These are phyloP conservation scores for Suhomyces yuchorum DNA, from an alignment of 1,139 yeast genomes.

Conservation along the genomic window DNA sequence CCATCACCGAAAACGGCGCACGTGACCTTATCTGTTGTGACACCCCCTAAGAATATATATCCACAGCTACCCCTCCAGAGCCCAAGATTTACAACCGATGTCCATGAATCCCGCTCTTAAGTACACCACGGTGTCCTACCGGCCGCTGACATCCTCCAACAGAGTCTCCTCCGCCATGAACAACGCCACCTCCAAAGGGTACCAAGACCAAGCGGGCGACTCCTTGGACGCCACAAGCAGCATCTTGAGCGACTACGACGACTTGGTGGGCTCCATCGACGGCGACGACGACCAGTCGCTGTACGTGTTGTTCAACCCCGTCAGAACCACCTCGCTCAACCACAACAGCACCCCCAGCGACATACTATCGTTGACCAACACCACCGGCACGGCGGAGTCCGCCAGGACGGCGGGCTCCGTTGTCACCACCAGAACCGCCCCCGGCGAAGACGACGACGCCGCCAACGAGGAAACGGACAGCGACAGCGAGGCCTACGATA, in stretches of 20 bases:
- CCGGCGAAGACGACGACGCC: conserved; percentile 23
- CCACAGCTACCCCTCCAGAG: neutral
- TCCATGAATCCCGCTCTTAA: conserved; percentile 8
- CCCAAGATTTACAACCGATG: neutral
- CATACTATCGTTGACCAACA: conserved; percentile 42
- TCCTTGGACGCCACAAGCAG: conserved; percentile 20
- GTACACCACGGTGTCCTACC: conserved; percentile 13
- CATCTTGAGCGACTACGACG: conserved; percentile 26
- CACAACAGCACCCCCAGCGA: conserved; percentile 30
- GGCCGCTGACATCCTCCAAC: conserved; percentile 1
- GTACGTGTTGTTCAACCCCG: conserved; percentile 48
- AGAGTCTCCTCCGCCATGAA: neutral
- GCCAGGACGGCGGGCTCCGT: conserved; percentile 6
- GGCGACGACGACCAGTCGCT: conserved; percentile 37
- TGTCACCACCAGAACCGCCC: conserved; percentile 15
- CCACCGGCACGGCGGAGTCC: conserved; percentile 16
- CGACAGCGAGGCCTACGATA: neutral
- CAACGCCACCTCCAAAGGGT: conserved; percentile 5
- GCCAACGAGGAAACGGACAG: conserved; percentile 15
- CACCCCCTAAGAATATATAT: conserved; percentile 1
- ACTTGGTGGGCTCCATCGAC: conserved; percentile 14
- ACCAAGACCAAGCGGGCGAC: conserved; percentile 8
- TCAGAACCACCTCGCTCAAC: conserved; percentile 16
- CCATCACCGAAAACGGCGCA: conserved; percentile 1
- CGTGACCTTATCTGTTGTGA: conserved; percentile 13